Percentiles rank a stretch among this genome's conserved stretches.
Conservation (phyloP, 2,329 filamentous ascomycete genomes). For the Alternaria ethzedia region DNA sequence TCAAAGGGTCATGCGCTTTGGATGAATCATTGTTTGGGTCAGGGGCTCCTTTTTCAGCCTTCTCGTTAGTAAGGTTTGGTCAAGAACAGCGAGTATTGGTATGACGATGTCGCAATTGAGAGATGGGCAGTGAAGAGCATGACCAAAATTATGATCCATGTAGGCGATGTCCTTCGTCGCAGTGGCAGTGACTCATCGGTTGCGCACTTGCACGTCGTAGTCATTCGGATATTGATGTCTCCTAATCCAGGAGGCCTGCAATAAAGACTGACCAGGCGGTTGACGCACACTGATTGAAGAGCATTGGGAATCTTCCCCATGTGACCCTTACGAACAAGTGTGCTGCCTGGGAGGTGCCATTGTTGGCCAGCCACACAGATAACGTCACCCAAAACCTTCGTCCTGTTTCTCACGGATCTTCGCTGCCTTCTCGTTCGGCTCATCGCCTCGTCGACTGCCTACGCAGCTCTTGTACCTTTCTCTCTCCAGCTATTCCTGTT, state of each 20-base stretch:
- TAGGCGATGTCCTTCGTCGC: not conserved
- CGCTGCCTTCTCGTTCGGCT: not conserved
- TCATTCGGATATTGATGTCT: not conserved
- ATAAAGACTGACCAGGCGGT: not conserved
- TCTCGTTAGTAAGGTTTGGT: not conserved
- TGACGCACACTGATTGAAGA: not conserved
- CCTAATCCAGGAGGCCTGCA: not conserved
- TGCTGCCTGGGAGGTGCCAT: not conserved
- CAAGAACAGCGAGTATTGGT: not conserved
- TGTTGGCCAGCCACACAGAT: not conserved
- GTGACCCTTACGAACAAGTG: not conserved
- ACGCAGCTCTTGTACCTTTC: not conserved
- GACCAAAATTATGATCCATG: not conserved
- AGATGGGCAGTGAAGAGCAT: not conserved
- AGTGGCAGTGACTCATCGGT: not conserved
- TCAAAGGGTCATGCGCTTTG: conserved; percentile 8
- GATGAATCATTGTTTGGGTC: not conserved
- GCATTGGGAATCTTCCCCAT: not conserved
- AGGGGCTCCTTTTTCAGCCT: not conserved
- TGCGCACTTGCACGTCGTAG: not conserved
- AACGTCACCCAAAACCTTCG: not conserved
- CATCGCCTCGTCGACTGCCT: not conserved
- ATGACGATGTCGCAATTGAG: not conserved
- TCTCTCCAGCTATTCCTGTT: not conserved
- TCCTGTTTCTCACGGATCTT: not conserved